Conservation (phyloP, 805 yeast species). For the Lipomyces kockii region DNA sequence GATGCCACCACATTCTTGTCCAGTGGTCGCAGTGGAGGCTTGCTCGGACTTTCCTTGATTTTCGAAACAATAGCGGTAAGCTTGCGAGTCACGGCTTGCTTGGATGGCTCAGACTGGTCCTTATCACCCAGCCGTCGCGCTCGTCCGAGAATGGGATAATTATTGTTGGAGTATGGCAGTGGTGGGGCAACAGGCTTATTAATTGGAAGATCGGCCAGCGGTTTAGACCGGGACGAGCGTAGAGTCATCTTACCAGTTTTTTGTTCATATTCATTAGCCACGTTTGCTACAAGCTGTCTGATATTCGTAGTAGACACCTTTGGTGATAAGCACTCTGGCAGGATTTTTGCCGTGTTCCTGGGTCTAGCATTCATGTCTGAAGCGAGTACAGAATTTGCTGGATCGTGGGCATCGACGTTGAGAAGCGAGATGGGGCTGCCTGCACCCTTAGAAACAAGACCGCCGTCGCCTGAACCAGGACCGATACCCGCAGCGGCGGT, state of each 20-base stretch:
- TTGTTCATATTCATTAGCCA: constrained; percentile 20
- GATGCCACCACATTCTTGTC: constrained; percentile 2
- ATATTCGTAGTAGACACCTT: constrained; percentile 22
- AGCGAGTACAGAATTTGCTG: background rate
- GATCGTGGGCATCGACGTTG: constrained; percentile 1
- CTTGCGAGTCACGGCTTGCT: background rate
- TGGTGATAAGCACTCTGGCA: constrained; percentile 34
- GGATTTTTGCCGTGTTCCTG: constrained; percentile 16
- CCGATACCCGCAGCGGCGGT: constrained; percentile 37
- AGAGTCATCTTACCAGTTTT: constrained; percentile 1
- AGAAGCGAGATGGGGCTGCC: constrained; percentile 30
- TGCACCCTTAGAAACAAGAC: constrained; percentile 14
- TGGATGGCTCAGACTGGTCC: constrained; percentile 9
- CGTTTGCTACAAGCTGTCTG: constrained; percentile 24
- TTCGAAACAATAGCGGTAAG: background rate
- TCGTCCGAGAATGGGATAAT: constrained; percentile 24
- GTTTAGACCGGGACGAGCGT: constrained; percentile 23
- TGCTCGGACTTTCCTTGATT: background rate
- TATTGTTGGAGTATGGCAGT: background rate
- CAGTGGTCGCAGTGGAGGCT: background rate
- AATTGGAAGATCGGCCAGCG: constrained; percentile 31
- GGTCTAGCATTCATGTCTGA: background rate
- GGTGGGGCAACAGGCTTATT: constrained; percentile 12
- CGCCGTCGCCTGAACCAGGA: constrained; percentile 25
- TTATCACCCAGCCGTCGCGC: constrained; percentile 27